A percentile compares a stretch with the other conserved stretches of the same genome.
phyloP scores from a whole-genome alignment of 108 stramenopile genomes.

The Cyclotella kingstonii region DNA sequence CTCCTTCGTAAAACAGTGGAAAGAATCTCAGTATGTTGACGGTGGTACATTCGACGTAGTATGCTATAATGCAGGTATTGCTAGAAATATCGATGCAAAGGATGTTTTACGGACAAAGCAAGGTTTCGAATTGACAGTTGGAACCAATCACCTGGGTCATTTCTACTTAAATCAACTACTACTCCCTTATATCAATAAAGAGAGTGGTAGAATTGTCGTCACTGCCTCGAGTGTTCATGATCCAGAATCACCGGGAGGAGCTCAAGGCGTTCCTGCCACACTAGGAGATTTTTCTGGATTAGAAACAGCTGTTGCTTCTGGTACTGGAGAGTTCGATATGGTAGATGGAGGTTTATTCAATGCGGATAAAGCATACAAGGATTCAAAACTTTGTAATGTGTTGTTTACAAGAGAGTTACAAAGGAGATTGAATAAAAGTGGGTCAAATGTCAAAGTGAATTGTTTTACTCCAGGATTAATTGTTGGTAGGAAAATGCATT shows the following conservation, averaged over 20 bases:
- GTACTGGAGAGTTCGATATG: slow-evolving; percentile 69
- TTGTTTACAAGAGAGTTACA: slow-evolving; percentile 83
- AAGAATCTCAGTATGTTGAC: slow-evolving; percentile 7
- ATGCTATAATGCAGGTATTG: slow-evolving; percentile 85
- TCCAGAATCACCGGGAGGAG: slow-evolving; percentile 82
- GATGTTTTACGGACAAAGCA: slow-evolving; percentile 68
- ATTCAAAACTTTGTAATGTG: slow-evolving; percentile 83
- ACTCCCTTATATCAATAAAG: slow-evolving; percentile 46
- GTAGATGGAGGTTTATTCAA: slow-evolving; percentile 81
- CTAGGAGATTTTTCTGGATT: slow-evolving; percentile 80
- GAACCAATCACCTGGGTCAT: slow-evolving; percentile 96
- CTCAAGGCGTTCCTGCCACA: slow-evolving; percentile 69
- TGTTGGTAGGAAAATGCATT: slow-evolving; percentile 37
- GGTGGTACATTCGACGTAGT: slow-evolving; percentile 54
- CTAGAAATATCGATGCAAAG: slow-evolving; percentile 62
- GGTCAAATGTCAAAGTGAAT: slow-evolving; percentile 55
- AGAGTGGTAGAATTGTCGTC: slow-evolving; percentile 65
- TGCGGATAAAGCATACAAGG: slow-evolving; percentile 92
- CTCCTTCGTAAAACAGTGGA: slow-evolving; percentile 46
- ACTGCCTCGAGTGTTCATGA: slow-evolving; percentile 87
- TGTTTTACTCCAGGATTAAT: slow-evolving; percentile 84
- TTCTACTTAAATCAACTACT: slow-evolving; percentile 88
- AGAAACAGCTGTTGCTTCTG: slow-evolving; percentile 28
- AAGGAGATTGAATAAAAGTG: slow-evolving; percentile 47
- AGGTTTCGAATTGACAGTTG: slow-evolving; percentile 85